Evolutionary conservation across 345 rosid genomes (phyloP), one percentile per base, ranked within the genome.

Genomic region (Conringia planisiliqua): DNA sequence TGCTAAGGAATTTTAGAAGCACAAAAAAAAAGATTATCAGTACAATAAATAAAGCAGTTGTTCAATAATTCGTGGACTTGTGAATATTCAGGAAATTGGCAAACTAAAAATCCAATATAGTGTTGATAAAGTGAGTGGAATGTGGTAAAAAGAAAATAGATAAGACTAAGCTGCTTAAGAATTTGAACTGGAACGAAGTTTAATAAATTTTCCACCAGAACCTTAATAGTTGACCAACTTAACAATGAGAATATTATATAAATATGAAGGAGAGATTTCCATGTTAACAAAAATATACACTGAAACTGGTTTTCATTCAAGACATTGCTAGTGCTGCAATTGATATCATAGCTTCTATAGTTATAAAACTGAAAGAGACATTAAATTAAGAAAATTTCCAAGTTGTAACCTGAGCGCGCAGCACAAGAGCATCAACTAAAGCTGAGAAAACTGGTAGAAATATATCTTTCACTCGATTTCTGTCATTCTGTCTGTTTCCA

Each of bases 401-500:
- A 62, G 68, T 76, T 63, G 57, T 68, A 79, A 94, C 98, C 98
- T 91, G 97, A 81, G 95, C 86, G 54, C 97, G 95, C 78, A 85
- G 72, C 69, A 94, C 79, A 78, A 93, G 90, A 17, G 91, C 86
- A 77, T 93, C 96, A 58, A 91, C 84, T 75, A 93, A 78, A 65
- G 95, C 86, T 58, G 88, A 87, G 79, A 89, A 89, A 66, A 93
- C 84, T 81, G 98, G 80, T 66, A 74, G 77, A 68, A 91, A 86
- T 76, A 86, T 78, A 55, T 80, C 94, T 80, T 87, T 80, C 50
- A 82, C 86, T 72, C 66, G 86, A 66, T 82, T 83, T 76, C 64
- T 83, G 61, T 77, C 80, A 68, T 52, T 73, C 54, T 81, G 82
- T 29, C 75, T 54, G 56, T 81, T 87, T 75, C 82, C 85, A 77